Percentiles rank a stretch among this genome's conserved stretches.
phyloP scores from a whole-genome alignment of 768 basidiomycete species.

The Scleroderma bovista region DNA sequence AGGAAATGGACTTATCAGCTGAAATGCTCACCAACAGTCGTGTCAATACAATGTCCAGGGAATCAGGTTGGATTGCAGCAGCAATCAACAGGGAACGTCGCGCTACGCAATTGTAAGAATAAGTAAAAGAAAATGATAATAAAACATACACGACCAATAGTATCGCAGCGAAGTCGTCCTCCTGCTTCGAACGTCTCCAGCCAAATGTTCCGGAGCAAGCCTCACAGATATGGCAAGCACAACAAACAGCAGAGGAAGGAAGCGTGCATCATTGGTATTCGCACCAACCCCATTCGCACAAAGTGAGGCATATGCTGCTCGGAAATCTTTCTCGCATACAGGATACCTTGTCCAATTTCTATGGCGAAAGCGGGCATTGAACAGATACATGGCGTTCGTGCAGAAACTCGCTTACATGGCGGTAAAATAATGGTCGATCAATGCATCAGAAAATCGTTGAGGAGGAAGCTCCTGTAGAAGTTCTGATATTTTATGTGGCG shows the following conservation, averaged over 20 bases:
- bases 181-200: conserved; percentile 69
- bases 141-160: conserved; percentile 88
- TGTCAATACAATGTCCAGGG: conserved; percentile 85
- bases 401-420: conserved; percentile 47
- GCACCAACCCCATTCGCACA: conserved; percentile 56
- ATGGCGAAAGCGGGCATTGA: conserved; percentile 4
- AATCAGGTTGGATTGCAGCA: conserved; percentile 91
- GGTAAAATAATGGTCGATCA: conserved; percentile 79
- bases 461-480: conserved; percentile 86
- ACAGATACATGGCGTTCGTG: neutral
- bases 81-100: conserved; percentile 85
- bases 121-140: conserved; percentile 3
- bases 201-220: conserved; percentile 80
- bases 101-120: conserved; percentile 41
- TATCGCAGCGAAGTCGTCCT: conserved; percentile 81
- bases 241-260: conserved; percentile 89
- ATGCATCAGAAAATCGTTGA: conserved; percentile 62
- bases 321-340: conserved; percentile 79
- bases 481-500: conserved; percentile 86
- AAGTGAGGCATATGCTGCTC: conserved; percentile 62
- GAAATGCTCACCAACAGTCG: conserved; percentile 57
- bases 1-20: neutral
- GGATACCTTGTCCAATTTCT: conserved; percentile 96
- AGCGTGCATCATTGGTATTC: conserved; percentile 73
- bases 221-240: conserved; percentile 84